These are phyloP conservation scores for Monosporascus sp. DNA, from an alignment of 2,329 filamentous ascomycete species.

Conservation along the genomic window DNA sequence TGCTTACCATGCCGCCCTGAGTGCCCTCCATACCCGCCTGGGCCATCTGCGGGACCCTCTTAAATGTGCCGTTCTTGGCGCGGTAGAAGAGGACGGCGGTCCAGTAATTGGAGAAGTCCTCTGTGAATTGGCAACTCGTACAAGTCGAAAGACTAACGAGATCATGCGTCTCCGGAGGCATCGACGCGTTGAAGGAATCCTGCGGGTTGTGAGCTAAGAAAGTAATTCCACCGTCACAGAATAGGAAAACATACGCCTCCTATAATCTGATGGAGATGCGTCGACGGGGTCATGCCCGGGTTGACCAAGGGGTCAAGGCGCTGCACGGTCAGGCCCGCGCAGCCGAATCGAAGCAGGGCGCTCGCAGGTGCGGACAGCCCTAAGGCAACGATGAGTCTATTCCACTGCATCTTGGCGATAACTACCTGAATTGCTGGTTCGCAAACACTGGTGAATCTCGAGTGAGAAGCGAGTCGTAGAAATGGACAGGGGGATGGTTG, in stretches of 20 bases:
- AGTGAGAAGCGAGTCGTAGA: not conserved
- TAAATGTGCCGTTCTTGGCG: slow-evolving; percentile 25
- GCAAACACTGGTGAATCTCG: not conserved
- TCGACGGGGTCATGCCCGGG: slow-evolving; percentile 41
- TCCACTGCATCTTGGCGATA: slow-evolving; percentile 19
- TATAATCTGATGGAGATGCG: slow-evolving; percentile 52
- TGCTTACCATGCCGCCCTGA: slow-evolving; percentile 33
- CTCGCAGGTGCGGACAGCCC: slow-evolving; percentile 22
- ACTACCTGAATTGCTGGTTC: not conserved
- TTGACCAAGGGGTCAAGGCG: slow-evolving; percentile 30
- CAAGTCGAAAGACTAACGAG: slow-evolving; percentile 31
- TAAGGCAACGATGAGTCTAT: slow-evolving; percentile 14
- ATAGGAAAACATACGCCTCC: slow-evolving; percentile 33
- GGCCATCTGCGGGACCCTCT: slow-evolving; percentile 36
- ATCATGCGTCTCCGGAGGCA: slow-evolving; percentile 29
- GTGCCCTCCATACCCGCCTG: slow-evolving; percentile 46
- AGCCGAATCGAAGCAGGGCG: slow-evolving; percentile 32
- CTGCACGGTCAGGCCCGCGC: slow-evolving; percentile 46
- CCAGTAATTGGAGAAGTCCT: slow-evolving; percentile 28
- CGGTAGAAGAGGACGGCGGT: slow-evolving; percentile 28
- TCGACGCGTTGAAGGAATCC: slow-evolving; percentile 38
- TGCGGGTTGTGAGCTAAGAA: slow-evolving; percentile 9
- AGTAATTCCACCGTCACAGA: not conserved
- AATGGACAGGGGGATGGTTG: slow-evolving; percentile 5
- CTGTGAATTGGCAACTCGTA: slow-evolving; percentile 33